Evolutionary conservation across 129 eudicot species (phyloP).

Genomic region (Arctium lappa): DNA sequence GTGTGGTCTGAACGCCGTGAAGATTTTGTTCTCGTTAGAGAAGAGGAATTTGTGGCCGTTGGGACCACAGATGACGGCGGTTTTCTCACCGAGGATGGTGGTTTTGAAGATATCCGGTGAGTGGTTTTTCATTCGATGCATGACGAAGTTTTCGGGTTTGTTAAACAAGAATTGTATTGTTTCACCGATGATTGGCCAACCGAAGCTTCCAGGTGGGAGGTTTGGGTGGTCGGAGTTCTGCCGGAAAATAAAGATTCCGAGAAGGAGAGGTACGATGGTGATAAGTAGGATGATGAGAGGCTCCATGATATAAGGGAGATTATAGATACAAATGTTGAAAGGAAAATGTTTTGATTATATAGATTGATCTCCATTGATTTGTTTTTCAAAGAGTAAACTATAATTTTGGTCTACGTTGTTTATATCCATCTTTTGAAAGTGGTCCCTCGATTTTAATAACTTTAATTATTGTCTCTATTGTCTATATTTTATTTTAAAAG

Average conservation of each 20-base stretch:
- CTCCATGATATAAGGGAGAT: neutral
- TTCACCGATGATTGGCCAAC: neutral
- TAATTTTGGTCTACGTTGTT: too few relatives aligned
- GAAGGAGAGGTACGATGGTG: neutral
- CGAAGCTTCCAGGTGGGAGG: neutral
- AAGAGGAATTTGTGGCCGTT: constrained; percentile 2
- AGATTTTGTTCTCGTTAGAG: constrained; percentile 9
- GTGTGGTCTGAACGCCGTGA: constrained; percentile 10
- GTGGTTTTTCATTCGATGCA: neutral
- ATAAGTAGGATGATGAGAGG: neutral
- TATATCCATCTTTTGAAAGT: too few relatives aligned
- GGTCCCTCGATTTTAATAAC: too few relatives aligned
- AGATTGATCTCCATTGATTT: too few relatives aligned
- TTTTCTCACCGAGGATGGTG: neutral
- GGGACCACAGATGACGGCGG: constrained; percentile 6
- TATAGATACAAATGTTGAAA: neutral
- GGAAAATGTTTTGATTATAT: too few relatives aligned
- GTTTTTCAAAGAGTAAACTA: too few relatives aligned
- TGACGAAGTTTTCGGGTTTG: neutral
- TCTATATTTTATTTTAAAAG: too few relatives aligned
- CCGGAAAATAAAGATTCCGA: neutral
- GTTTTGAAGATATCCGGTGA: neutral
- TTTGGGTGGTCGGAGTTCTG: neutral
- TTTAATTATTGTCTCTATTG: too few relatives aligned
- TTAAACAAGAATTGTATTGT: neutral